phyloP scores from a whole-genome alignment of 805 yeast genomes.

The Candida silvicultrix region DNA sequence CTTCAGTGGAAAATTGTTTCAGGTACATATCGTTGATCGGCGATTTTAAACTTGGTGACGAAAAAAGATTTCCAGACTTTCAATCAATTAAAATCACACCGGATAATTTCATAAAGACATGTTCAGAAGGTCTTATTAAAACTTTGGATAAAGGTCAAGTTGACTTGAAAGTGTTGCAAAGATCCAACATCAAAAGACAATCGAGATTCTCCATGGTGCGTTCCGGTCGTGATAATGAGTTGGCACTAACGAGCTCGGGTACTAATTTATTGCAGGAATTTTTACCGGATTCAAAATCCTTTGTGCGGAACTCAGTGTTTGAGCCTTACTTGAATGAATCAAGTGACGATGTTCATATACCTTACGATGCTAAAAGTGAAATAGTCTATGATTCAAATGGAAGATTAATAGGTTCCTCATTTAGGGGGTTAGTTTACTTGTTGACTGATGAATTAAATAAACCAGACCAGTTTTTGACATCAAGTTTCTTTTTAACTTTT shows the following conservation, averaged over 20 bases:
- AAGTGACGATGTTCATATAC: conserved; percentile 9
- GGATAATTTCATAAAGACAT: conserved; percentile 49
- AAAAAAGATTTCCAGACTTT: conserved; percentile 65
- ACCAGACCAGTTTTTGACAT: conserved; percentile 60
- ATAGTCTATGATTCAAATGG: conserved; percentile 45
- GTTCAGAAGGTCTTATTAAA: conserved; percentile 55
- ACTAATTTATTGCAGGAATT: conserved; percentile 27
- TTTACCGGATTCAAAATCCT: conserved; percentile 28
- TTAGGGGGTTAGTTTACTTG: conserved; percentile 58
- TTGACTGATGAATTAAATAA: conserved; percentile 59
- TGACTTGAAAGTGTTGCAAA: conserved; percentile 13
- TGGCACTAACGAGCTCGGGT: conserved; percentile 21
- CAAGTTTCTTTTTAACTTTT: conserved; percentile 74
- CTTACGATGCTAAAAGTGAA: conserved; percentile 31
- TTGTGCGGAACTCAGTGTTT: conserved; percentile 30
- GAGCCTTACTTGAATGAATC: conserved; percentile 28
- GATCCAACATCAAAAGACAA: conserved; percentile 20
- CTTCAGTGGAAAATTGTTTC: conserved; percentile 44
- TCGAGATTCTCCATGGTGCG: conserved; percentile 30
- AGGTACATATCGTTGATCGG: conserved; percentile 51
- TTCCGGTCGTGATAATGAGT: conserved; percentile 19
- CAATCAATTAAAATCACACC: conserved; percentile 50
- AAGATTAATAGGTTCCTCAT: conserved; percentile 60
- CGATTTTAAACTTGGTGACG: conserved; percentile 54
- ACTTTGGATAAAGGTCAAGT: conserved; percentile 26